Base-by-base conservation (phyloP, 208 protist genomes). In the Crithidia expoeki region DNA sequence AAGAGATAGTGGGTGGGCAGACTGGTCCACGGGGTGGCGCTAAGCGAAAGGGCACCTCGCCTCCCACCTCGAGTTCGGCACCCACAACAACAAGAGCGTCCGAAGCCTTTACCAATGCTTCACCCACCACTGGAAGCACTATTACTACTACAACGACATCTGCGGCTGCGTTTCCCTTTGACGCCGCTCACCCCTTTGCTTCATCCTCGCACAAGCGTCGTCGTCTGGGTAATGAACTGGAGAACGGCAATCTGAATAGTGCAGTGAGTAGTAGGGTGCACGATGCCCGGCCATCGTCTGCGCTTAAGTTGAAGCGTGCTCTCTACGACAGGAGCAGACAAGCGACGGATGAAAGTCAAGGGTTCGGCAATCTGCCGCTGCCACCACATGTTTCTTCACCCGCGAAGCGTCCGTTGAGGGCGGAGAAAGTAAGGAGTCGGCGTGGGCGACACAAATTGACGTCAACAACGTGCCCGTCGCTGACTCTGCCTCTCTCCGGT, bases 151-250 rank as follows among this genome's bases (percentile, higher is more conserved):
- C 5, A 25, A 34, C 59, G 0, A 28, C 61, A 6, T 69, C 61
- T 0, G 60, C 62, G 2, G 62, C 70, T 32, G 61, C 33, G 3
- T 33, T 46, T 4, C 70, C 63, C 47, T 64, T 76, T 11, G 25
- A 65, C 55, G 62, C 62, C 21, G 46, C 25, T 0, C 21, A 51
- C 10, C 0, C 62, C 16, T 32, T 52, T 3, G 36, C 33, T 0
- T 51, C 62, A 11, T 16, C 63, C 19, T n/a, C 40, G 6, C 69
- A 74, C 44, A 68, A 68, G 25, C 69, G 69, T n/a, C 59, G 57
- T 2, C 69, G 60, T 0, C 33, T 68, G 60, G 14, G 9, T 5
- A 21, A 30, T 10, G 42, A 63, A 28, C 60, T 34, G 44, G 33
- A 44, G 19, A 56, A 38, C 6, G n/a, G n/a, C n/a, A n/a, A n/a